phyloP scores from a whole-genome alignment of 1,284 basidiomycete genomes.

The Pseudozyma pruni region DNA sequence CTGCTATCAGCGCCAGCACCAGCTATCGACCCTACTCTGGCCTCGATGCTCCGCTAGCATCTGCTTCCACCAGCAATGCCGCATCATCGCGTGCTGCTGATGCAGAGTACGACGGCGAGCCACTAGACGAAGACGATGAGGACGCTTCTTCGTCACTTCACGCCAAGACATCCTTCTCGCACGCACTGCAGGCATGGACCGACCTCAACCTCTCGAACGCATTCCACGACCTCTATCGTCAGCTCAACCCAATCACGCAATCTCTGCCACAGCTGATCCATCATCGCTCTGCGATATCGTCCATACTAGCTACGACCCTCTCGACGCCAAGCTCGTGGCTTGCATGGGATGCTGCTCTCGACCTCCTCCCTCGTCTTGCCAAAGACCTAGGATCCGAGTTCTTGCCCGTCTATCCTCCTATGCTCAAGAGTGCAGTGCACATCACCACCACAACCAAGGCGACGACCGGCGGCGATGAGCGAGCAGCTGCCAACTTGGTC shows the following conservation, averaged over 20 bases:
- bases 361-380: slow-evolving; percentile 65
- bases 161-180: slow-evolving; percentile 53
- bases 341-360: slow-evolving; percentile 63
- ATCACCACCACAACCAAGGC: slow-evolving; percentile 59
- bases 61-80: slow-evolving; percentile 17
- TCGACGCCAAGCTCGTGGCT: slow-evolving; percentile 43
- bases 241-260: slow-evolving; percentile 46
- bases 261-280: slow-evolving; percentile 64
- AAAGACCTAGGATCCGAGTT: slow-evolving; percentile 64
- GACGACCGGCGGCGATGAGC: slow-evolving; percentile 60
- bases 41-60: slow-evolving; percentile 48
- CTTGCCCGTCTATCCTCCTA: slow-evolving; percentile 59
- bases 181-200: slow-evolving; percentile 59
- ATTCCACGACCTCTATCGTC: slow-evolving; percentile 53
- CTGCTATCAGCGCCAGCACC: slow-evolving; percentile 44
- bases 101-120: slow-evolving; percentile 8
- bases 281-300: slow-evolving; percentile 51
- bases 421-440: slow-evolving; percentile 54
- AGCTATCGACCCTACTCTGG: slow-evolving; percentile 53
- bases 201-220: slow-evolving; percentile 66
- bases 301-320: slow-evolving; percentile 32
- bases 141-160: slow-evolving; percentile 46
- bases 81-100: slow-evolving; percentile 11
- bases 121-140: slow-evolving; percentile 19
- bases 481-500: slow-evolving; percentile 60